A percentile compares a stretch with the other conserved stretches of the same genome.
phyloP scores from a whole-genome alignment of 1,284 basidiomycete genomes.

The Leccinum subspadiceum region DNA sequence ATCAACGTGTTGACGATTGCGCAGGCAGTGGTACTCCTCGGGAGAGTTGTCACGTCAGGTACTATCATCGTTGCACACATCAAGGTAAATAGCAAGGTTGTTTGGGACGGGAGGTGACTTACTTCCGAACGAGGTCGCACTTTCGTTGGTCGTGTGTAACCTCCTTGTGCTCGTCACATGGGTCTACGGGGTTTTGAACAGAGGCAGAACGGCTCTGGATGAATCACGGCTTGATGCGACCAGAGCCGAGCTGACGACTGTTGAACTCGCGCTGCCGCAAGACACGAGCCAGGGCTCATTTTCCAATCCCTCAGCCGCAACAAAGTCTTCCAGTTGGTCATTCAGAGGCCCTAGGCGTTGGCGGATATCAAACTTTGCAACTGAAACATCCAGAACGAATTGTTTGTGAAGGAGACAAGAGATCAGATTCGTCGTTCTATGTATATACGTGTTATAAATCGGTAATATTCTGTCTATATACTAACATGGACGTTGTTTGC shows the following conservation, averaged over 20 bases:
- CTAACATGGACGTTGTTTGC: neutral
- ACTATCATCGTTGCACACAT: slow-evolving; percentile 12
- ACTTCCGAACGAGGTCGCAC: slow-evolving; percentile 5
- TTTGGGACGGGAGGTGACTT: neutral
- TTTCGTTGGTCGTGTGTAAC: slow-evolving; percentile 21
- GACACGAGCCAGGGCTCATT: neutral
- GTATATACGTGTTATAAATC: neutral
- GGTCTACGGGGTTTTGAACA: slow-evolving; percentile 10
- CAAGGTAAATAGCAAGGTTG: slow-evolving; percentile 8
- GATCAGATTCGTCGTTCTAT: neutral
- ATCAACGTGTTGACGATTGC: slow-evolving; percentile 5
- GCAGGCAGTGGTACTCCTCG: slow-evolving; percentile 11
- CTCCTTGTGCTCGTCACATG: slow-evolving; percentile 20
- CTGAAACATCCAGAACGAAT: neutral
- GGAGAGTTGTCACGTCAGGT: neutral
- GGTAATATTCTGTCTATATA: neutral
- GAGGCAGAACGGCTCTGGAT: neutral
- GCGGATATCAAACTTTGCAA: neutral
- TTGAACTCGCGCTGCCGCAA: neutral
- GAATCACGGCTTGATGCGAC: neutral
- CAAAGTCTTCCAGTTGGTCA: slow-evolving; percentile 4
- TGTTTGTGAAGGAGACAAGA: neutral
- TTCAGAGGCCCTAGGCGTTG: neutral
- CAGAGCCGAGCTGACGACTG: neutral
- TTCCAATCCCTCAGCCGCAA: neutral